A percentile compares a stretch with the other conserved stretches of the same genome.
Evolutionary conservation across 2,329 filamentous ascomycete genomes (phyloP).

Genomic region (Sporothrix globosa): DNA sequence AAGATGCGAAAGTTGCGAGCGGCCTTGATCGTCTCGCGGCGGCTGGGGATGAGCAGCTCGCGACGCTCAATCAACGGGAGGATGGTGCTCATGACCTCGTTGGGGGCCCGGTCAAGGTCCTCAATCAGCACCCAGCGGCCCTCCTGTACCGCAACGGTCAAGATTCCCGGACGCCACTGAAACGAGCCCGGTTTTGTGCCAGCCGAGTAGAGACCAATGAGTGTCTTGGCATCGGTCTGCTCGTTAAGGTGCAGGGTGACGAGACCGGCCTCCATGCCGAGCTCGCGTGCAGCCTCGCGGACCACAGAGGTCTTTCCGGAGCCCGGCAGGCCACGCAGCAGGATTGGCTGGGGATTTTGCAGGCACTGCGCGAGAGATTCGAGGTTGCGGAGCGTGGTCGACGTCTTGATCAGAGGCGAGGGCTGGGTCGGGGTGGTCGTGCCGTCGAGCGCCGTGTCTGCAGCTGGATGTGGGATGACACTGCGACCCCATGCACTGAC

Average conservation of each 20-base stretch:
- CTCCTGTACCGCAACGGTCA: slow-evolving; percentile 91
- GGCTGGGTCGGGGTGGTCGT: slow-evolving; percentile 38
- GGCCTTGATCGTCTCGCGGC: slow-evolving; percentile 82
- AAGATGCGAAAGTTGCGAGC: slow-evolving; percentile 86
- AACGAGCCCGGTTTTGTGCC: slow-evolving; percentile 87
- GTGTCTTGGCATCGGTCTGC: slow-evolving; percentile 95
- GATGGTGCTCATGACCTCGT: slow-evolving; percentile 90
- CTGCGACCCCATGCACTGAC: slow-evolving; percentile 68
- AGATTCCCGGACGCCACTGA: slow-evolving; percentile 85
- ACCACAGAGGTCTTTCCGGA: slow-evolving; percentile 89
- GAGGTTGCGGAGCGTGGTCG: slow-evolving; percentile 74
- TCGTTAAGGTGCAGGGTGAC: slow-evolving; percentile 96
- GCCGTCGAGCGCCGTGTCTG: slow-evolving; percentile 39
- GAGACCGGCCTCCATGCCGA: slow-evolving; percentile 80
- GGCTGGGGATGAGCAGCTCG: slow-evolving; percentile 86
- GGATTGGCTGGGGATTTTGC: slow-evolving; percentile 68
- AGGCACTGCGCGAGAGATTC: slow-evolving; percentile 69
- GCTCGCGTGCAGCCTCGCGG: slow-evolving; percentile 76
- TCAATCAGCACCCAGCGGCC: slow-evolving; percentile 97
- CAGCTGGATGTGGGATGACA: slow-evolving; percentile 66
- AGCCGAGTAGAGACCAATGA: slow-evolving; percentile 92
- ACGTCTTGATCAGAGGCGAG: slow-evolving; percentile 67
- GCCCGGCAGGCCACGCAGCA: slow-evolving; percentile 81
- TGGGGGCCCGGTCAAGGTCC: slow-evolving; percentile 91
- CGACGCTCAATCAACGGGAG: slow-evolving; percentile 89